Evolutionary conservation across 192 early-diverging fungal genomes (phyloP).

Genomic region (Podila epicladia): DNA sequence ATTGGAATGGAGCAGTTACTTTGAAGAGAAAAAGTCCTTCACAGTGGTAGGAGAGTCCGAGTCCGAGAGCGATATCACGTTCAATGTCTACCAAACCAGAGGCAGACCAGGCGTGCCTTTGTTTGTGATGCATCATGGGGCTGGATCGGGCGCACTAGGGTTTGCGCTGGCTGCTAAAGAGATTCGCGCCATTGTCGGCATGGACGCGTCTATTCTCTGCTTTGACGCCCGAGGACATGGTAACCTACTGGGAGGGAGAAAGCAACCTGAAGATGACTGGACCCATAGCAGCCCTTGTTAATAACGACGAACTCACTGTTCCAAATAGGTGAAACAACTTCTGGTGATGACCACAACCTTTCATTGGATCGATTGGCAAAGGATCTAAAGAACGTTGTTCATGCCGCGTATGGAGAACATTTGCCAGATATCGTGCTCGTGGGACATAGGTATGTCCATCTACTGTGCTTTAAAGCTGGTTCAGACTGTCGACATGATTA

Average conservation of each 20-base stretch:
- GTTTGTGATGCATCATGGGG: constrained; percentile 88
- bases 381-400: constrained; percentile 65
- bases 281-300: too few relatives aligned
- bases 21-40: constrained; percentile 57
- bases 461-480: neutral
- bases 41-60: constrained; percentile 28
- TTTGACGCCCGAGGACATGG: constrained; percentile 83
- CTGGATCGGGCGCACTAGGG: constrained; percentile 72
- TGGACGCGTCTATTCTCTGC: constrained; percentile 60
- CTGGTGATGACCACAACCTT: constrained; percentile 60
- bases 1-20: constrained; percentile 63
- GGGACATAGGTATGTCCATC: constrained; percentile 74
- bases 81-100: constrained; percentile 54
- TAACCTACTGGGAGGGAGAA: neutral
- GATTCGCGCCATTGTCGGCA: constrained; percentile 54
- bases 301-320: too few relatives aligned
- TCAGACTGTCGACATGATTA: neutral
- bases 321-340: constrained; percentile 54
- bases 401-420: constrained; percentile 56
- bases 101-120: constrained; percentile 60
- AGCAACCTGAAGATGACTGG: too few relatives aligned
- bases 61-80: constrained; percentile 37
- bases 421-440: constrained; percentile 69
- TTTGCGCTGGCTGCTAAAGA: constrained; percentile 71
- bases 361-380: constrained; percentile 64